Evolutionary conservation across 225 moss, liverwort and hornwort species (phyloP).

Genomic region (Marchantia polymorpha): DNA sequence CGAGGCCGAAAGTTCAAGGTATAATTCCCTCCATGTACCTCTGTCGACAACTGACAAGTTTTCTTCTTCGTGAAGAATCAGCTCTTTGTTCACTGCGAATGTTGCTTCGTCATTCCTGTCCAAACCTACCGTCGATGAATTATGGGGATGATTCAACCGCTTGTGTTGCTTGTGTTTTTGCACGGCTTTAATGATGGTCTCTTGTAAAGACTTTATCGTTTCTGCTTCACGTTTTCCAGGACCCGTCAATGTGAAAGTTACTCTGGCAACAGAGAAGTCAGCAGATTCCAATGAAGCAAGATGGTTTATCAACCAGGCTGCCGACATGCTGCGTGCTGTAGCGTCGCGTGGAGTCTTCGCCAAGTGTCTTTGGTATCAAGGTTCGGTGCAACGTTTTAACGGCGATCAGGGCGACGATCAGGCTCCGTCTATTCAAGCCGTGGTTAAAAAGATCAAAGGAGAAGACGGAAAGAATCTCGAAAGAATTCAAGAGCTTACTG

Average conservation of each 20-base stretch:
- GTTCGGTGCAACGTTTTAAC: constrained; percentile 33
- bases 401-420: constrained; percentile 34
- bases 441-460: constrained; percentile 43
- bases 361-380: constrained; percentile 51
- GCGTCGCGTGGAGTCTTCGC: constrained; percentile 46
- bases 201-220: not conserved
- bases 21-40: not conserved
- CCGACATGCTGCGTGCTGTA: constrained; percentile 33
- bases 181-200: not conserved
- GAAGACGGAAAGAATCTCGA: constrained; percentile 48
- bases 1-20: constrained; percentile 33
- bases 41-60: not conserved
- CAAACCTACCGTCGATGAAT: not conserved
- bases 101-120: not conserved
- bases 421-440: constrained; percentile 38
- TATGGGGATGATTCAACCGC: too few relatives aligned
- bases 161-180: too few relatives aligned
- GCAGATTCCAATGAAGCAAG: constrained; percentile 39
- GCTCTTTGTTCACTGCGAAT: not conserved
- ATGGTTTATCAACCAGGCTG: constrained; percentile 46
- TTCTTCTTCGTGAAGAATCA: not conserved
- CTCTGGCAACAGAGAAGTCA: constrained; percentile 35
- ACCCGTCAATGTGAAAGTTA: constrained; percentile 35
- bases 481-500: constrained; percentile 46
- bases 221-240: constrained; percentile 31